Evolutionary conservation across 2,329 filamentous ascomycete genomes (phyloP).

Genomic region (Fusarium subglutinans): DNA sequence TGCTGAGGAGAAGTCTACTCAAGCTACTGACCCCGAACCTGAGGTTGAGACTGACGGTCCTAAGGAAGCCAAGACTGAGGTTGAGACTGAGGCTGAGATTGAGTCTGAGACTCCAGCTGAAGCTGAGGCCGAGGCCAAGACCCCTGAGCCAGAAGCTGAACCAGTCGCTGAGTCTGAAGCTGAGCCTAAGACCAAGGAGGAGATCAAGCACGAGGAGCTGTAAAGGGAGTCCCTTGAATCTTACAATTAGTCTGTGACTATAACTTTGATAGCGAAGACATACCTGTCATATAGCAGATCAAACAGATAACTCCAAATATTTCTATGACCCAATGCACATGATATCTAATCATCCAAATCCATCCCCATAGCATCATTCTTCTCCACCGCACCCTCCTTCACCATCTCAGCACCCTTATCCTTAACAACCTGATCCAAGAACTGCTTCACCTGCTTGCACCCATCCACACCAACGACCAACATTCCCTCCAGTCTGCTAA

Average conservation of each 20-base stretch:
- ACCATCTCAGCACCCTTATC: slow-evolving; percentile 74
- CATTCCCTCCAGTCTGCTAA: slow-evolving; percentile 87
- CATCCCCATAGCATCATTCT: slow-evolving; percentile 59
- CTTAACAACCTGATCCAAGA: slow-evolving; percentile 83
- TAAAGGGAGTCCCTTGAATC: slow-evolving; percentile 43
- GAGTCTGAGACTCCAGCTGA: slow-evolving; percentile 23
- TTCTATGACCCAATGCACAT: slow-evolving; percentile 17
- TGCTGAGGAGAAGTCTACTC: slow-evolving; percentile 14
- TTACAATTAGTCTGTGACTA: slow-evolving; percentile 37
- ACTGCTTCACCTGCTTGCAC: slow-evolving; percentile 83
- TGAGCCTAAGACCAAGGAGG: slow-evolving; percentile 43
- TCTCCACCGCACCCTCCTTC: slow-evolving; percentile 61
- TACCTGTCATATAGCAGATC: slow-evolving; percentile 35
- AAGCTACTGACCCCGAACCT: slow-evolving; percentile 42
- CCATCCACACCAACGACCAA: slow-evolving; percentile 91
- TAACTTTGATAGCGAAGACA: slow-evolving; percentile 19
- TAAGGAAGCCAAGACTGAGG: slow-evolving; percentile 35
- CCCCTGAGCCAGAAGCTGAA: slow-evolving; percentile 35
- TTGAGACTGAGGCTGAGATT: slow-evolving; percentile 33
- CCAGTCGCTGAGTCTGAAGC: slow-evolving; percentile 34
- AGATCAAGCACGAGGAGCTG: slow-evolving; percentile 59
- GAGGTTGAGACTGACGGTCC: slow-evolving; percentile 39
- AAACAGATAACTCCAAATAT: slow-evolving; percentile 36
- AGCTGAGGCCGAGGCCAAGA: slow-evolving; percentile 21
- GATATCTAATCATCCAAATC: slow-evolving; percentile 56